Conservation (phyloP, 2,329 filamentous ascomycete species). For the Chaetomium sp. region DNA sequence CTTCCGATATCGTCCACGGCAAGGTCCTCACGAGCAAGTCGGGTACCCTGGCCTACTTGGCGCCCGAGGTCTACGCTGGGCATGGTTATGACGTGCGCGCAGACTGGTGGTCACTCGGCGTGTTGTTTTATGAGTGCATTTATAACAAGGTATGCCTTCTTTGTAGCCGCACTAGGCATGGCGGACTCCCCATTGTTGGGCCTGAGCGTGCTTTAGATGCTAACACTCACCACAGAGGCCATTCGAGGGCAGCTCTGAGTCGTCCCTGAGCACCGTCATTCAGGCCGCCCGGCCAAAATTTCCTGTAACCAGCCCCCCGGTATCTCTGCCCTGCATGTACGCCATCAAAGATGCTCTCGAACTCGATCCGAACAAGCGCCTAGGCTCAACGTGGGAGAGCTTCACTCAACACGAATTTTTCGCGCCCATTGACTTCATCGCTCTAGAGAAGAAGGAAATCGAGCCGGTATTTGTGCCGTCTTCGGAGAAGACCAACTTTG, state of each 20-base stretch:
- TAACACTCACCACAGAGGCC: constrained; percentile 58
- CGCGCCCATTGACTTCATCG: constrained; percentile 72
- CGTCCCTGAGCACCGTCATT: constrained; percentile 72
- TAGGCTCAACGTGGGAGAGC: constrained; percentile 79
- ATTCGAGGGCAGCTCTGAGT: constrained; percentile 84
- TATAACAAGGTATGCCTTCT: constrained; percentile 75
- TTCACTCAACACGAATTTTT: constrained; percentile 92
- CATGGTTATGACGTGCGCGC: constrained; percentile 84
- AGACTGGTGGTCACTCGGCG: constrained; percentile 98
- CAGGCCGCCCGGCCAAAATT: constrained; percentile 76
- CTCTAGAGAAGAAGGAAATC: constrained; percentile 78
- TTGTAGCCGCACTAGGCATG: neutral
- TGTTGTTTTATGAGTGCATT: constrained; percentile 99
- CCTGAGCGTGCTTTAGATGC: constrained; percentile 10
- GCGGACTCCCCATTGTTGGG: neutral
- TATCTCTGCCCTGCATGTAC: constrained; percentile 80
- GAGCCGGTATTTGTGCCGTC: constrained; percentile 89
- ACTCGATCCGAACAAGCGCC: constrained; percentile 69
- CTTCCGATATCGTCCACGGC: constrained; percentile 80
- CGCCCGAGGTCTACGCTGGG: constrained; percentile 89
- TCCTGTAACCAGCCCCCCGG: constrained; percentile 85
- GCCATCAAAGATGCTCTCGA: constrained; percentile 81
- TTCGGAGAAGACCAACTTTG: constrained; percentile 97
- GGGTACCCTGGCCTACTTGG: constrained; percentile 89
- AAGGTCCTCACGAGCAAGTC: constrained; percentile 90